Evolutionary conservation across 1,284 basidiomycete genomes (phyloP).

Genomic region (Marasmius oreades): DNA sequence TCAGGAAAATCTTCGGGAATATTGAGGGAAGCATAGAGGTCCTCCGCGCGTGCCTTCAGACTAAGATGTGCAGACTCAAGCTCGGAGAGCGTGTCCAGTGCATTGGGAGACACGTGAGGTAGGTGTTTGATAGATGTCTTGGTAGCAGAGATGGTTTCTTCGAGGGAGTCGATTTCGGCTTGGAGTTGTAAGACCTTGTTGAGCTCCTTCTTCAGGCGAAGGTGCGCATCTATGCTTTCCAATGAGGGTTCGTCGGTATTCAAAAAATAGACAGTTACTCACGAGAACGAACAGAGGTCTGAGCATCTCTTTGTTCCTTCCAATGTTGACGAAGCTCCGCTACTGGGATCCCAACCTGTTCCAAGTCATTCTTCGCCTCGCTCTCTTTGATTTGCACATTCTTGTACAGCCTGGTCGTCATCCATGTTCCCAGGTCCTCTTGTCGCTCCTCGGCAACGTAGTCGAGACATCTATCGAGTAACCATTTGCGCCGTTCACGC

Average conservation of each 20-base stretch:
- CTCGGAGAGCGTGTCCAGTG: background rate
- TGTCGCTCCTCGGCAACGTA: background rate
- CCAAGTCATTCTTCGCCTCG: background rate
- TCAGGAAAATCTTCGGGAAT: background rate
- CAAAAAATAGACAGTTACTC: background rate
- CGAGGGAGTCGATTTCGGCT: background rate
- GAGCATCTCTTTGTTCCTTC: background rate
- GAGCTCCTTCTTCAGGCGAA: background rate
- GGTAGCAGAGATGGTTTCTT: background rate
- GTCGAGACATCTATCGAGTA: background rate
- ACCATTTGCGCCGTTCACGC: background rate
- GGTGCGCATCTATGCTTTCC: background rate
- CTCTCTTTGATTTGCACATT: background rate
- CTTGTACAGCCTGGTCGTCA: background rate
- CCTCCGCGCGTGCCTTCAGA: too few relatives aligned
- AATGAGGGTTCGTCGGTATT: background rate
- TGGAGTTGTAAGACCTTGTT: background rate
- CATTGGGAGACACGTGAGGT: background rate
- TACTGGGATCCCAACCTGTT: background rate
- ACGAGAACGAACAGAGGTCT: background rate
- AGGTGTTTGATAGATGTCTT: background rate
- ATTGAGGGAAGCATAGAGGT: too few relatives aligned
- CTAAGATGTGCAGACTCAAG: too few relatives aligned
- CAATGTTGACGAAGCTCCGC: background rate
- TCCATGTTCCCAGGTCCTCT: background rate